Evolutionary conservation across 1,284 basidiomycete genomes (phyloP), one percentile per base, ranked within the genome.

Genomic region (Cryptococcus sp.): DNA sequence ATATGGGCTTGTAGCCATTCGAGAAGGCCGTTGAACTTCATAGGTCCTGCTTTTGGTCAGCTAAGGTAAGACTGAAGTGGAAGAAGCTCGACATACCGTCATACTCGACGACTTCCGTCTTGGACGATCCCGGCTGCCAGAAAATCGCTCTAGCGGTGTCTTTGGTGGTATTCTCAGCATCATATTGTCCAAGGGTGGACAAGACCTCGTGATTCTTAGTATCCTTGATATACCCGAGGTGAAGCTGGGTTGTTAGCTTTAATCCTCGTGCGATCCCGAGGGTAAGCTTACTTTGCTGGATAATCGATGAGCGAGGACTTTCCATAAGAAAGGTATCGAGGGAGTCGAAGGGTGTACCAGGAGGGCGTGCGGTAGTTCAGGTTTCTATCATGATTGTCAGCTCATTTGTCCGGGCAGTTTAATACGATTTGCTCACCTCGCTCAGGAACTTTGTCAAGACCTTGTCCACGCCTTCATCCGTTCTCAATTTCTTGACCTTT

Each of bases 261-360:
- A 38, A 23, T 13, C n/a, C n/a, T n/a, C n/a, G n/a, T n/a, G n/a
- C n/a, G n/a, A n/a, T n/a, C n/a, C n/a, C n/a, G n/a, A n/a, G n/a
- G n/a, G n/a, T n/a, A n/a, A n/a, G n/a, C 63, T 56, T 30, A 71
- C 72, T 65, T 85, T 80, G 53, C 82, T 82, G 52, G 81, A 73
- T 71, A 86, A 87, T 60, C 86, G 87, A 69, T 89, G 88, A 10
- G 83, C 85, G 38, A 94, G 82, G 4, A 89, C 86, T 68, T 88
- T 86, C 90, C 90, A 94, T 50, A 93, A 78, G 34, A 93, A 79
- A 1, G 90, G 90, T 4, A 90, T 83, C 48, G 86, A 86, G 60
- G 85, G 87, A 6, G 68, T 60, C 82, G 86, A 76, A 82, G 87
- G 66, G 84, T 90, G 67, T 86, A 79, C 61, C 13, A 95, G 83